Conservation (phyloP, 1,139 yeast species). For the Arxiozyma slooffiae region DNA sequence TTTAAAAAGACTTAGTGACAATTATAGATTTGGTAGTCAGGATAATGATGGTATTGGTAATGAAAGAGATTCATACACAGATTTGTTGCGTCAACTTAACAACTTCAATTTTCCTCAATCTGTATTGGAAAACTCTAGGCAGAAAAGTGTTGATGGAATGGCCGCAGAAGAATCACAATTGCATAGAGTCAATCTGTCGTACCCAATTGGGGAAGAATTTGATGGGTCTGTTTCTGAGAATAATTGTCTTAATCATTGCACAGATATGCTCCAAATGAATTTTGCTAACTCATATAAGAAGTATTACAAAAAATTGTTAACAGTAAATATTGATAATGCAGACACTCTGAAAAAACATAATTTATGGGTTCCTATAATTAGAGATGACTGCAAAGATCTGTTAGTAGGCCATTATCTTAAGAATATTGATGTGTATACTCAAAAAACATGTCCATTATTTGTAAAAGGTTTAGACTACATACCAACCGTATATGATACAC, state of each 20-base stretch:
- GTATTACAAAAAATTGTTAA: conserved; percentile 20
- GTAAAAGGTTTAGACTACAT: conserved; percentile 19
- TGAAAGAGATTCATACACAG: neutral
- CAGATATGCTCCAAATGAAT: conserved; percentile 4
- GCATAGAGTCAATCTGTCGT: neutral
- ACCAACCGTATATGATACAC: conserved; percentile 17
- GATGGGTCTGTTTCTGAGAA: neutral
- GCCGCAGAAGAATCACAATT: neutral
- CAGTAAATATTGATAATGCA: conserved; percentile 15
- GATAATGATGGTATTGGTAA: neutral
- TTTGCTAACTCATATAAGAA: conserved; percentile 19
- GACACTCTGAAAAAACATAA: conserved; percentile 19
- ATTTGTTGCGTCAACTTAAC: neutral
- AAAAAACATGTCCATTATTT: conserved; percentile 21
- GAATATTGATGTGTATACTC: conserved; percentile 7
- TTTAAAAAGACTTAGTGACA: neutral
- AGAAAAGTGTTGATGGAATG: neutral
- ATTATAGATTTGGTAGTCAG: neutral
- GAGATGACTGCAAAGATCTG: conserved; percentile 9
- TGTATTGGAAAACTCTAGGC: neutral
- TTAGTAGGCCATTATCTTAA: conserved; percentile 4
- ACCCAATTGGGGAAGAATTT: neutral
- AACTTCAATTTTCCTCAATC: neutral
- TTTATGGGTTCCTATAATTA: conserved; percentile 21
- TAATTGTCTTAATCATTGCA: neutral